These are phyloP conservation scores for Ceratocystis harringtonii DNA, from an alignment of 2,329 filamentous ascomycete genomes.

Conservation along the genomic window DNA sequence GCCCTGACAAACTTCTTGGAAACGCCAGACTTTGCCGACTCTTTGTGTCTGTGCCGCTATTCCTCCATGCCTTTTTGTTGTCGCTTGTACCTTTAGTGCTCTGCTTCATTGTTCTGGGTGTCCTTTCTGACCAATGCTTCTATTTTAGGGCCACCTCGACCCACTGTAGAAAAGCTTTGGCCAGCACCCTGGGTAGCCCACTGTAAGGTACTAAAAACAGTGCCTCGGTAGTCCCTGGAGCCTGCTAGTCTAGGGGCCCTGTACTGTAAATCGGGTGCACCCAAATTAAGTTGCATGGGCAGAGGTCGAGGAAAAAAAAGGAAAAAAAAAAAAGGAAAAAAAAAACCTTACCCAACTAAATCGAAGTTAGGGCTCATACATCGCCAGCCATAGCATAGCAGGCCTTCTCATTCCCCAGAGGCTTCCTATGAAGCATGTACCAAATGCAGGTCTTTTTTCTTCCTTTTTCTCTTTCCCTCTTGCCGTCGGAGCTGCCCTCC, in stretches of 20 bases:
- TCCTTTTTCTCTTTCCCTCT: not conserved
- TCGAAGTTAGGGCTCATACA: too few relatives aligned
- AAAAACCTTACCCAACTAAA: too few relatives aligned
- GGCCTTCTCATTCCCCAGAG: too few relatives aligned
- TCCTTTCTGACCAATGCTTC: not conserved
- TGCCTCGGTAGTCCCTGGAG: not conserved
- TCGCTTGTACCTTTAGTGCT: not conserved
- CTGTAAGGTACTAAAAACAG: slow-evolving; percentile 1
- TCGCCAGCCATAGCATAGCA: too few relatives aligned
- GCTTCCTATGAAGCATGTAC: not conserved
- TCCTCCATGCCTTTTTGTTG: not conserved
- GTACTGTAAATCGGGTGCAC: not conserved
- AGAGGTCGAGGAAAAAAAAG: too few relatives aligned
- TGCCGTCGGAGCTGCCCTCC: not conserved
- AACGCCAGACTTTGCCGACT: not conserved
- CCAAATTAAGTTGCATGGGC: too few relatives aligned
- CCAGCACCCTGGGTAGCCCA: not conserved
- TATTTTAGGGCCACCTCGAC: not conserved
- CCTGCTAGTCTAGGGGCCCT: not conserved
- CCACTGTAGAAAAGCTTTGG: not conserved
- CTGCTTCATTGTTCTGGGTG: not conserved
- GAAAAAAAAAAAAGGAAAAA: too few relatives aligned
- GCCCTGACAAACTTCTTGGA: not conserved
- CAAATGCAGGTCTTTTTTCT: not conserved
- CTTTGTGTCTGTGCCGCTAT: not conserved